phyloP scores from a whole-genome alignment of 805 yeast genomes.

The Myxozyma neglecta region DNA sequence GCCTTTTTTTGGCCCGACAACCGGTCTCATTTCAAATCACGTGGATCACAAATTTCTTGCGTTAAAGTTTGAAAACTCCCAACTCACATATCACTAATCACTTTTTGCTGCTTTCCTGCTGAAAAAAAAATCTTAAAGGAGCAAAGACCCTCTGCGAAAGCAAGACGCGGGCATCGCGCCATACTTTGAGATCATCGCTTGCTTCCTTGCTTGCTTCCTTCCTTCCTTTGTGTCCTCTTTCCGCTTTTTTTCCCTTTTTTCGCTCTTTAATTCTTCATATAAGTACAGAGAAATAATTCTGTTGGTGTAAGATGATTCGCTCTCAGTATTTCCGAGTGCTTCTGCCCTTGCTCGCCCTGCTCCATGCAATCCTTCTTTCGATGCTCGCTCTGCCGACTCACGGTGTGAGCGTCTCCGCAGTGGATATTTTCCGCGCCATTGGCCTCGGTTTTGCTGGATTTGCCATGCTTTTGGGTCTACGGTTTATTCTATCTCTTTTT shows the following conservation, averaged over 20 bases:
- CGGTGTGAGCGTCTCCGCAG: slow-evolving; percentile 13
- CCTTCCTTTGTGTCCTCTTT: not conserved
- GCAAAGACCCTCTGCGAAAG: not conserved
- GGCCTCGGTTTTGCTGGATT: slow-evolving; percentile 26
- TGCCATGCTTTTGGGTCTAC: slow-evolving; percentile 15
- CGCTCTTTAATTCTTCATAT: not conserved
- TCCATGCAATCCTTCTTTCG: slow-evolving; percentile 17
- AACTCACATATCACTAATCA: not conserved
- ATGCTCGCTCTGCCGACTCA: slow-evolving; percentile 23
- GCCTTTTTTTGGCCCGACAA: too few relatives aligned
- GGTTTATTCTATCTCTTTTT: slow-evolving; percentile 25
- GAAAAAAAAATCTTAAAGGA: not conserved
- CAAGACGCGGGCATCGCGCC: slow-evolving; percentile 1
- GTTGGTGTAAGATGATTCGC: slow-evolving; percentile 15
- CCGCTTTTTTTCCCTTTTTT: not conserved
- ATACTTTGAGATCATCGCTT: not conserved
- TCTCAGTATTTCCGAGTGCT: slow-evolving; percentile 25
- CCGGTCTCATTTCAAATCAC: too few relatives aligned
- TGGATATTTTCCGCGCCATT: slow-evolving; percentile 10
- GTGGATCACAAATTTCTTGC: not conserved
- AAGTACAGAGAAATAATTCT: not conserved
- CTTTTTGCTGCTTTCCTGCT: too few relatives aligned
- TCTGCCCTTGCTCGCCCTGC: slow-evolving; percentile 21
- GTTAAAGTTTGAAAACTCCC: slow-evolving; percentile 5
- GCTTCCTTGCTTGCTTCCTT: not conserved